These are phyloP conservation scores for Yarrowia sp. DNA, from an alignment of 805 yeast genomes.

Conservation along the genomic window DNA sequence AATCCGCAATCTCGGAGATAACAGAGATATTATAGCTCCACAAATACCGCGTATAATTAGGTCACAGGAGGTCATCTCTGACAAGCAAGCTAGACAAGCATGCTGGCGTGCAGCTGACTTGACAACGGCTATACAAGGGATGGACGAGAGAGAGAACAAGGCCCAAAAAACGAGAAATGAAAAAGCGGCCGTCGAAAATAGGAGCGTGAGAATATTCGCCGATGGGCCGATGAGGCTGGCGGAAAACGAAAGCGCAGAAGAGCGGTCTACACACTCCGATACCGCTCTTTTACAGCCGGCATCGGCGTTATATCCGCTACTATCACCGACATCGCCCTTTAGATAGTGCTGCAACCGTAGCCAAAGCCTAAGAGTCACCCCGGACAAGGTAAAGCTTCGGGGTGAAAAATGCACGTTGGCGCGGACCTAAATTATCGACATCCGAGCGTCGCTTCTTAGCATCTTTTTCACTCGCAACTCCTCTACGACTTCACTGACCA, in stretches of 20 bases:
- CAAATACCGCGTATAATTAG: too few species aligned
- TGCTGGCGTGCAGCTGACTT: too few species aligned
- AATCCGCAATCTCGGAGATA: too few species aligned
- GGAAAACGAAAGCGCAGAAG: neutral
- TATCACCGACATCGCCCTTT: constrained; percentile 16
- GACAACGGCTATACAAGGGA: constrained; percentile 11
- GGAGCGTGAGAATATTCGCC: too few species aligned
- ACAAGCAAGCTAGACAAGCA: too few species aligned
- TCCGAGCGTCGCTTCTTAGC: constrained; percentile 1
- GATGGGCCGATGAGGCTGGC: neutral
- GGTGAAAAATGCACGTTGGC: constrained; percentile 18
- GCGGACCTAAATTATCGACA: constrained; percentile 23
- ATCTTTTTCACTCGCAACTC: neutral
- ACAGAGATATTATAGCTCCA: too few species aligned
- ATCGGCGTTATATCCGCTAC: constrained; percentile 4
- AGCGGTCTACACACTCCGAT: neutral
- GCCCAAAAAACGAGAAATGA: neutral
- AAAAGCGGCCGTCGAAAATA: too few species aligned
- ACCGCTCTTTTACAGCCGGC: neutral
- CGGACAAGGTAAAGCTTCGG: constrained; percentile 14
- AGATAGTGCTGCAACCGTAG: neutral
- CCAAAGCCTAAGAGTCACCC: constrained; percentile 19
- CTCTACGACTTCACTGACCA: neutral
- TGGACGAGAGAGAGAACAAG: neutral
- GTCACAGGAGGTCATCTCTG: too few species aligned